A percentile compares a stretch with the other conserved stretches of the same genome.
Evolutionary conservation across 208 protist species (phyloP).

Genomic region (Trypanosoma melophagium): DNA sequence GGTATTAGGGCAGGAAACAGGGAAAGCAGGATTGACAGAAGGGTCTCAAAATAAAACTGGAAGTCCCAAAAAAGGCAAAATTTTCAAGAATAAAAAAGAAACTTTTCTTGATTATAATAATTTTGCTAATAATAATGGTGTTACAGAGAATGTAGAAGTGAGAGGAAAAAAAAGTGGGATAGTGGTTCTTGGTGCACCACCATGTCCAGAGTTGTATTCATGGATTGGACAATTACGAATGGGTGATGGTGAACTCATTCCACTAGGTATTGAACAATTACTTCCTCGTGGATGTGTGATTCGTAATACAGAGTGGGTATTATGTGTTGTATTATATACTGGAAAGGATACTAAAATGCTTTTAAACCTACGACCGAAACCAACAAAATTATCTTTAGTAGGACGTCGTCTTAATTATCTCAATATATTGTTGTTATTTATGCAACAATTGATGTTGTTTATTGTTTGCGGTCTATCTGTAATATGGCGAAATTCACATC

Average conservation of each 20-base stretch:
- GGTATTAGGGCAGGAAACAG: not conserved
- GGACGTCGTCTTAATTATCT: slow-evolving; percentile 75
- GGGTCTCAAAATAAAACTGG: no score
- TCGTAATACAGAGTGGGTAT: slow-evolving; percentile 89
- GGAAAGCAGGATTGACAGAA: no score
- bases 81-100: no score
- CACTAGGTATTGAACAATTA: slow-evolving; percentile 84
- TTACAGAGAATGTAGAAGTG: not conserved
- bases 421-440: slow-evolving; percentile 65
- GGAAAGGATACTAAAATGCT: slow-evolving; percentile 89
- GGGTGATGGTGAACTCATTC: slow-evolving; percentile 42
- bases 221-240: slow-evolving; percentile 76
- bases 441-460: slow-evolving; percentile 67
- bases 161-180: slow-evolving; percentile 30
- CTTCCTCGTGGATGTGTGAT: slow-evolving; percentile 83
- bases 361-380: slow-evolving; percentile 64
- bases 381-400: slow-evolving; percentile 67
- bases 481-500: slow-evolving; percentile 35
- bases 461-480: slow-evolving; percentile 54
- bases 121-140: not conserved
- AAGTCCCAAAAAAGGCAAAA: no score
- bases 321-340: slow-evolving; percentile 84
- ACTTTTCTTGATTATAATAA: not conserved
- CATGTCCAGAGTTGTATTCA: slow-evolving; percentile 54
- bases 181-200: slow-evolving; percentile 48